Evolutionary conservation across 2,329 filamentous ascomycete species (phyloP), one percentile per base, ranked within the genome.

Genomic region (Didymella sp.): DNA sequence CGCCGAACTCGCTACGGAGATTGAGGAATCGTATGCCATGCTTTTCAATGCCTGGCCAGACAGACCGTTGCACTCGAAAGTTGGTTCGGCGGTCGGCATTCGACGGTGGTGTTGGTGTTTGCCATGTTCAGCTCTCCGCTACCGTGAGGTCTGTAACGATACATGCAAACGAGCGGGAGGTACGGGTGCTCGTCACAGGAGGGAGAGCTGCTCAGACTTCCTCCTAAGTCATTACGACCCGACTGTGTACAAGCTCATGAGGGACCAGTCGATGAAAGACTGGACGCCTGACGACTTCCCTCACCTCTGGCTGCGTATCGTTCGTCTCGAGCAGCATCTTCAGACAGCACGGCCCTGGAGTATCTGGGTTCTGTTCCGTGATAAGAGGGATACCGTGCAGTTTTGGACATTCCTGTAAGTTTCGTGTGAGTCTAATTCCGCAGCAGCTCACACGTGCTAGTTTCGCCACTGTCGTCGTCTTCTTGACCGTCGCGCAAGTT

Each of bases 341-440:
- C 60, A 66, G 27, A 31, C 45, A 0, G 57, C 63, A 2, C 66
- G 64, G 42, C 67, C 64, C 42, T 67, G 65, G 67, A 68, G 61
- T 42, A 53, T 68, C 4, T 67, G 63, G 64, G 58, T 68, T 11
- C 31, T 68, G 25, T 67, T 70, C 19, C 56, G 63, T 5, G 64
- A 70, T 48, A 53, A 60, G 2, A 63, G 62, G 35, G 65, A 68
- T 37, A 68, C 63, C 1, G 31, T 67, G 17, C 65, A 68, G 25
- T 68, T 66, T 22, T 68, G 64, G 65, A 67, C 67, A 5, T 67
- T 68, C 30, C 60, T 65, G 63, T 67, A 22, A 55, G 59, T 56
- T 1, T n/a, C n/a, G n/a, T n/a, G n/a, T 17, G 12, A 13, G 28
- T 50, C 65, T 41, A 63, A 30, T 9, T 7, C 0, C n/a, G n/a